A percentile compares a stretch with the other conserved stretches of the same genome.
phyloP scores from a whole-genome alignment of 2,329 filamentous ascomycete genomes.

The Blumeria hordei region DNA sequence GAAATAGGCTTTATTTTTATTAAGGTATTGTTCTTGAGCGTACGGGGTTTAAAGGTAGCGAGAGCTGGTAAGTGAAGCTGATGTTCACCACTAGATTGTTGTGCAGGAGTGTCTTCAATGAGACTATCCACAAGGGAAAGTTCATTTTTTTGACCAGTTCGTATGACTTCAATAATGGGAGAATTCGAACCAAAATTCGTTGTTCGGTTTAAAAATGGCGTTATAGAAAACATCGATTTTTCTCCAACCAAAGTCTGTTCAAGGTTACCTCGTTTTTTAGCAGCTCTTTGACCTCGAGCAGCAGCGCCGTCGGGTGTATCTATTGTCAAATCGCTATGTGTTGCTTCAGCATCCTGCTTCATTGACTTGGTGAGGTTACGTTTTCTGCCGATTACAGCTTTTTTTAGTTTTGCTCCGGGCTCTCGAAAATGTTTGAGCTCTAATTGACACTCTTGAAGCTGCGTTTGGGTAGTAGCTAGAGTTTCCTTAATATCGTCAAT shows the following conservation, averaged over 20 bases:
- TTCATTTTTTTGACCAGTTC: too few relatives aligned
- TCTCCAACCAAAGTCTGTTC: constrained; percentile 44
- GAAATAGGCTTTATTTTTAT: too few relatives aligned
- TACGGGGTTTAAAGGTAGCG: too few relatives aligned
- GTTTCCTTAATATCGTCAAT: constrained; percentile 26
- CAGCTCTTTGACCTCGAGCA: constrained; percentile 19
- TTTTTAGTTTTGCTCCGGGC: constrained; percentile 9
- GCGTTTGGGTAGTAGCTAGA: constrained; percentile 41
- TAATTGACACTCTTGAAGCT: constrained; percentile 40
- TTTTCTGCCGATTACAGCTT: constrained; percentile 11
- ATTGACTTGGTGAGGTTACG: constrained; percentile 8
- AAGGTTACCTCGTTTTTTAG: constrained; percentile 29
- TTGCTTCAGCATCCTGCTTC: constrained; percentile 19
- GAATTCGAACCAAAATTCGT: constrained; percentile 27
- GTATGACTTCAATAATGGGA: constrained; percentile 3
- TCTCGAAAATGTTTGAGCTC: constrained; percentile 17
- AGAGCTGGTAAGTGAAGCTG: too few relatives aligned
- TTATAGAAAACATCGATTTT: constrained; percentile 84
- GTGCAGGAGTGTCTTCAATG: too few relatives aligned
- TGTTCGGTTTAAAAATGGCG: constrained; percentile 67
- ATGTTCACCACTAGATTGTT: too few relatives aligned
- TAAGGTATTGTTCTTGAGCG: too few relatives aligned
- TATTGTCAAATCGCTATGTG: constrained; percentile 22
- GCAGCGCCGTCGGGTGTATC: constrained; percentile 25
- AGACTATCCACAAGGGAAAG: too few relatives aligned